Evolutionary conservation across 2,329 filamentous ascomycete genomes (phyloP).

Genomic region (Herpotrichia juniperi): DNA sequence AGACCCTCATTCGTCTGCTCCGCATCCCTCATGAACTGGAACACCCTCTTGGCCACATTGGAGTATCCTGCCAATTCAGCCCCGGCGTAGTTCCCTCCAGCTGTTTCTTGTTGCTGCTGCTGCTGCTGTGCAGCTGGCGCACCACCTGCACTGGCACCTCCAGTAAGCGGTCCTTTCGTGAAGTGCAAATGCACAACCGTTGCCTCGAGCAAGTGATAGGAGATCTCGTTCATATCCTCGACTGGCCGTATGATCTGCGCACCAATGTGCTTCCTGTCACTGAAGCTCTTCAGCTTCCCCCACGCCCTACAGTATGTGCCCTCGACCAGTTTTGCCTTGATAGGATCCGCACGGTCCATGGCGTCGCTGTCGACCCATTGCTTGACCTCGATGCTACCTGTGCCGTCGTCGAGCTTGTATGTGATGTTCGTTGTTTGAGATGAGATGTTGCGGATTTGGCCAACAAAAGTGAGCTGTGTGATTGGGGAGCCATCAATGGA

Average conservation of each 20-base stretch:
- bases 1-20: slow-evolving; percentile 81
- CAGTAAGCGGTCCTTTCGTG: slow-evolving; percentile 68
- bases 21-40: slow-evolving; percentile 68
- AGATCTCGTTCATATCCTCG: slow-evolving; percentile 87
- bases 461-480: slow-evolving; percentile 80
- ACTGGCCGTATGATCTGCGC: slow-evolving; percentile 82
- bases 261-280: slow-evolving; percentile 80
- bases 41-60: slow-evolving; percentile 73
- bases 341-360: slow-evolving; percentile 51
- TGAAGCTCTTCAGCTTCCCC: slow-evolving; percentile 83
- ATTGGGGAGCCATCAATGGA: slow-evolving; percentile 79
- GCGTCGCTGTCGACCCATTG: slow-evolving; percentile 76
- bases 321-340: slow-evolving; percentile 64
- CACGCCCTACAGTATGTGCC: slow-evolving; percentile 85
- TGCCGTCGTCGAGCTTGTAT: slow-evolving; percentile 94
- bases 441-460: slow-evolving; percentile 86
- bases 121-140: slow-evolving; percentile 43
- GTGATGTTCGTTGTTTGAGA: slow-evolving; percentile 90
- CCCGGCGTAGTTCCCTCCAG: slow-evolving; percentile 36
- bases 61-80: slow-evolving; percentile 44
- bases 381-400: slow-evolving; percentile 88
- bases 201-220: slow-evolving; percentile 89
- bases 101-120: slow-evolving; percentile 18
- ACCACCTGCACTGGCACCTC: slow-evolving; percentile 43
- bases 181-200: slow-evolving; percentile 87